Evolutionary conservation across 257 asterid species (phyloP).

Genomic region (Asclepias syriaca): DNA sequence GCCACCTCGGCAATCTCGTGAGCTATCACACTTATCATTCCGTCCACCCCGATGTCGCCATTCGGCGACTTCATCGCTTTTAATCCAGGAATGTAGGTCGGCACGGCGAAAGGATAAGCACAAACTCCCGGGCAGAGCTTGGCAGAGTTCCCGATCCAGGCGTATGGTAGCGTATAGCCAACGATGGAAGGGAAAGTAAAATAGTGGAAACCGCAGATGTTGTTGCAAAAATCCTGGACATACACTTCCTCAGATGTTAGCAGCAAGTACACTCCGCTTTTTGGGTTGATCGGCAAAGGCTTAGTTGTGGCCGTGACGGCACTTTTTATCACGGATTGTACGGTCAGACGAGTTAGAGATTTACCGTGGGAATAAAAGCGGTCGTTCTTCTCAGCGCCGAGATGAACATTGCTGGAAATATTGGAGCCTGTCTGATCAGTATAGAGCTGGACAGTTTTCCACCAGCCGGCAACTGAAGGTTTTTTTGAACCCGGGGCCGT

Average conservation of each 20-base stretch:
- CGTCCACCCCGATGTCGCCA: constrained; percentile 80
- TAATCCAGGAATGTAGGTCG: constrained; percentile 52
- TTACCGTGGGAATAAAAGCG: constrained; percentile 59
- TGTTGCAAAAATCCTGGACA: constrained; percentile 69
- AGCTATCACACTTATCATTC: constrained; percentile 82
- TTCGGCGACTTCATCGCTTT: constrained; percentile 63
- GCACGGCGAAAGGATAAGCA: constrained; percentile 85
- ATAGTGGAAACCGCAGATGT: constrained; percentile 74
- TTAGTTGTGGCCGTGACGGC: constrained; percentile 56
- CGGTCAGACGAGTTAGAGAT: constrained; percentile 58
- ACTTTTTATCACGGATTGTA: constrained; percentile 65
- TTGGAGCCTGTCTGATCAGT: constrained; percentile 77
- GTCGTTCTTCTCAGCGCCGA: constrained; percentile 69
- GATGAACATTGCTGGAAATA: constrained; percentile 42
- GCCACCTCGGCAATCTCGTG: constrained; percentile 86
- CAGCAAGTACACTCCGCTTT: constrained; percentile 62
- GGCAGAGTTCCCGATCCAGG: constrained; percentile 90
- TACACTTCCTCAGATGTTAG: constrained; percentile 71
- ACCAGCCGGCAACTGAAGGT: constrained; percentile 79
- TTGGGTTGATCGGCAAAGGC: constrained; percentile 69
- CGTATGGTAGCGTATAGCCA: constrained; percentile 88
- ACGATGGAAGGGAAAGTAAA: constrained; percentile 87
- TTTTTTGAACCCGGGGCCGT: constrained; percentile 42
- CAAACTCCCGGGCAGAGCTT: constrained; percentile 67
- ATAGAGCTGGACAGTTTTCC: constrained; percentile 71